Percentiles rank a stretch among this genome's conserved stretches.
Conservation (phyloP, 179 eudicot genomes). For the Camellia oleifera region DNA sequence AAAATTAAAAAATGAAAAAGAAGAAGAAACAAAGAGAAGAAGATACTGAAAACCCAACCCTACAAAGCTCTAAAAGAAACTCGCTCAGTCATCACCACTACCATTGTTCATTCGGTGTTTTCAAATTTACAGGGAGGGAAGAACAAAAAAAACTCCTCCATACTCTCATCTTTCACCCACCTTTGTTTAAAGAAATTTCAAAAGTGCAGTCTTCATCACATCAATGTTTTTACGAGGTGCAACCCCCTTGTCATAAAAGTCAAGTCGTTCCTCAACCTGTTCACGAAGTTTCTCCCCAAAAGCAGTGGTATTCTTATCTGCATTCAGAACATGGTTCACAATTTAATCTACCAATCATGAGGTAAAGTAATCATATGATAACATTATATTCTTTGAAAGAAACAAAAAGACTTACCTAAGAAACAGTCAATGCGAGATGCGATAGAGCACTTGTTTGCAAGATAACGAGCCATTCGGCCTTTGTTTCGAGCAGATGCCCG, state of each 20-base stretch:
- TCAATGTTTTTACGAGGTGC: constrained; percentile 95
- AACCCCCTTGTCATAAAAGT: constrained; percentile 97
- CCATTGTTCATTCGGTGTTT: not conserved
- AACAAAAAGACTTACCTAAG: constrained; percentile 38
- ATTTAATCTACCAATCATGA: constrained; percentile 7
- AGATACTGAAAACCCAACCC: no score
- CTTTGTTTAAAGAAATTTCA: constrained; percentile 46
- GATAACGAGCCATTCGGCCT: constrained; percentile 99
- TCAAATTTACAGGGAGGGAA: not conserved
- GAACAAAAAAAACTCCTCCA: not conserved
- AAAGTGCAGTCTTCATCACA: constrained; percentile 82
- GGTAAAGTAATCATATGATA: not conserved
- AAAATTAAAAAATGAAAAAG: no score
- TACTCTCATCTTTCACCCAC: constrained; percentile 20
- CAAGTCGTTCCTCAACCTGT: constrained; percentile 95
- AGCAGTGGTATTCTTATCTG: constrained; percentile 71
- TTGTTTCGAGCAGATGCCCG: constrained; percentile 91
- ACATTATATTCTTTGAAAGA: not conserved
- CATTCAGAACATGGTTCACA: constrained; percentile 15
- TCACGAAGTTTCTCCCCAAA: constrained; percentile 95
- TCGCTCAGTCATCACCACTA: no score
- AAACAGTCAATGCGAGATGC: constrained; percentile 97
- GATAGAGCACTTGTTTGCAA: constrained; percentile 96
- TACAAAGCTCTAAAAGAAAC: no score
- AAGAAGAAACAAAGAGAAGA: no score